phyloP scores from a whole-genome alignment of 345 rosid species.

The Bruguiera parviflora region DNA sequence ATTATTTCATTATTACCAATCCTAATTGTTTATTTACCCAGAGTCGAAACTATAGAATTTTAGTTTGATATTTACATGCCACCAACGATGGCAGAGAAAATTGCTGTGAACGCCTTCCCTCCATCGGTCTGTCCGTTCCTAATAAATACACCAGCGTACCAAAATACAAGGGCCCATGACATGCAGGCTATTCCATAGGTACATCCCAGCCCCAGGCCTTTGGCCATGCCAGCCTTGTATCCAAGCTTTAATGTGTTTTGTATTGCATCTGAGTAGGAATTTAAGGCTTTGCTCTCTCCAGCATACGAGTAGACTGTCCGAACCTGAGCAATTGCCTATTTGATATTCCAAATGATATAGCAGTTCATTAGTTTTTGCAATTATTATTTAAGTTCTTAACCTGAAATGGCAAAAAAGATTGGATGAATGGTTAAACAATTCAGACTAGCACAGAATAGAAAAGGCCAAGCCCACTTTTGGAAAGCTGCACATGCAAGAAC shows the following conservation, averaged over 20 bases:
- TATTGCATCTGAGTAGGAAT: constrained; percentile 87
- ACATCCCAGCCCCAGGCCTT: constrained; percentile 97
- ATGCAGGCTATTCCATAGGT: constrained; percentile 98
- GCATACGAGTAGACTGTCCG: constrained; percentile 94
- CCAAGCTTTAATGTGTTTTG: constrained; percentile 94
- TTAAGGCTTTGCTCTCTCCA: constrained; percentile 95
- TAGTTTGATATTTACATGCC: constrained; percentile 65
- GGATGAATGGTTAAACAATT: neutral
- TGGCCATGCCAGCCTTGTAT: constrained; percentile 99
- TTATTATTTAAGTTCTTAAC: neutral
- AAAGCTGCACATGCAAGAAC: constrained; percentile 21
- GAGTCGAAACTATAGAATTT: neutral
- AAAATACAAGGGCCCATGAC: constrained; percentile 99
- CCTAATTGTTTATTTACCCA: constrained; percentile 1
- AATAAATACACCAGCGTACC: constrained; percentile 99
- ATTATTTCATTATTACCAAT: neutral
- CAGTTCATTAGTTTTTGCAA: neutral
- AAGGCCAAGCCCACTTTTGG: constrained; percentile 9
- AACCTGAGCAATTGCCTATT: constrained; percentile 94
- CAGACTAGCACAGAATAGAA: constrained; percentile 5
- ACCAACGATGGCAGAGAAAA: constrained; percentile 99
- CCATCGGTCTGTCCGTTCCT: constrained; percentile 93
- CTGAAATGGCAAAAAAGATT: neutral
- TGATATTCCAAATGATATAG: neutral
- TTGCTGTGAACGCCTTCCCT: constrained; percentile 96